Base-by-base conservation (phyloP, 164 flowering plant species). In the Dillenia turbinata region DNA sequence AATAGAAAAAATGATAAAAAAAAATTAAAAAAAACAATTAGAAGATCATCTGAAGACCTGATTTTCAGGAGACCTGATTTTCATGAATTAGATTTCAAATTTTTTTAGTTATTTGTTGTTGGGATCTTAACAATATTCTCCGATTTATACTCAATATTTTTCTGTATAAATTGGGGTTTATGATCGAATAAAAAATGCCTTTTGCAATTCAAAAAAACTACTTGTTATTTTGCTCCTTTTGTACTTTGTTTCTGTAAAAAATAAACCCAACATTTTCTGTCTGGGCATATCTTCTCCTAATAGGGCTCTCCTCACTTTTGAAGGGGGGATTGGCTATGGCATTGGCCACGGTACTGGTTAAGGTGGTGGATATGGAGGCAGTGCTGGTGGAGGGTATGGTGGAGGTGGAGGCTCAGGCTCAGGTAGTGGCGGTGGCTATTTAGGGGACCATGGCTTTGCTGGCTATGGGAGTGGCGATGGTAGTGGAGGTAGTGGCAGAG, bases 271-370 rank as follows among this genome's bases (percentile, higher is more conserved):
- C n/a, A n/a, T 80, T 15, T 50, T 74, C 5, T 49, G 71, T 17
- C 2, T 74, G 26, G 75, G 65, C 44, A 33, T 63, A 44, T 66
- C 75, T 51, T 62, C 69, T 16, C 73, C 78, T 17, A 46, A 71
- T 60, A 74, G 77, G 55, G 58, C 64, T 4, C 75, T 77, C 64
- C 54, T 77, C 47, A 64, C 64, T 19, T 12, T 61, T 43, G 74
- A 62, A n/a, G 73, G 54, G 53, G 57, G 51, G 13, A 40, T 24
- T 56, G 65, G 56, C 12, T 49, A 54, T 52, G 71, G 69, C 7
- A 33, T n/a, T 14, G 70, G 63, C 9, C 24, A 16, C 48, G 70
- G 61, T 16, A 64, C 55, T 2, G 67, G 62, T 8, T 43, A 26
- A 4, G 69, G 63, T 9, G 50, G 52, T 43, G 63, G 57, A 4